Evolutionary conservation across 805 yeast species (phyloP), one percentile per base, ranked within the genome.

Genomic region (Saccharomycopsis synnaedendra): DNA sequence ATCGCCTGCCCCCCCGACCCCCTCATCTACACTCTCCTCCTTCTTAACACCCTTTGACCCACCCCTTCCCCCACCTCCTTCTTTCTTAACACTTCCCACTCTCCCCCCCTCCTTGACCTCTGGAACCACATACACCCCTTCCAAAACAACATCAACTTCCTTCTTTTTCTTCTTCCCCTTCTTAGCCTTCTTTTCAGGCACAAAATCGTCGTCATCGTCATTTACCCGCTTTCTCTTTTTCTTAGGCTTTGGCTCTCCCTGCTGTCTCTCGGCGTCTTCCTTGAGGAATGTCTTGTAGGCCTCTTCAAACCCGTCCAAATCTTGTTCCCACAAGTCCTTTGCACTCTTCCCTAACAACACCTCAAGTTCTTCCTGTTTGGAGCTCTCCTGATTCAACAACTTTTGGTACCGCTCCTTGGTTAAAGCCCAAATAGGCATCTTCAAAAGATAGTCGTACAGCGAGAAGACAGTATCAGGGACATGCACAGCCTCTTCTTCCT

Each of bases 361-460:
- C 41, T 77, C 81, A 56, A 90, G 71, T 59, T 85, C 94, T 8
- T 63, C 68, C 60, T 87, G 90, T 58, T 80, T 82, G 30, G 69
- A 81, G 48, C 78, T 85, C 52, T 78, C 74, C 60, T 89, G 94
- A 46, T 72, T 72, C 57, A 88, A 67, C 55, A 93, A 68, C 55
- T 76, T 80, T 58, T 86, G 89, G 60, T 89, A 93, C 57, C 93
- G 76, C 65, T 93, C 98, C 50, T 72, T 74, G 0, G 98, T 90
- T 60, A 93, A 75, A 37, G 96, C 83, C 93, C 96, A 87, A 54
- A 93, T 80, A 35, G 88, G 77, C 96, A 93, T 85, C 46, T 93
- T 94, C 46, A 93, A 70, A 54, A 93, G 70, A 57, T 93, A 93
- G 58, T 93, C 97, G 63, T 78, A 90, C 5, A 81, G 71, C 6